Evolutionary conservation across 805 yeast genomes (phyloP), one percentile per base, ranked within the genome.

Genomic region (Starmerella stigmatis): DNA sequence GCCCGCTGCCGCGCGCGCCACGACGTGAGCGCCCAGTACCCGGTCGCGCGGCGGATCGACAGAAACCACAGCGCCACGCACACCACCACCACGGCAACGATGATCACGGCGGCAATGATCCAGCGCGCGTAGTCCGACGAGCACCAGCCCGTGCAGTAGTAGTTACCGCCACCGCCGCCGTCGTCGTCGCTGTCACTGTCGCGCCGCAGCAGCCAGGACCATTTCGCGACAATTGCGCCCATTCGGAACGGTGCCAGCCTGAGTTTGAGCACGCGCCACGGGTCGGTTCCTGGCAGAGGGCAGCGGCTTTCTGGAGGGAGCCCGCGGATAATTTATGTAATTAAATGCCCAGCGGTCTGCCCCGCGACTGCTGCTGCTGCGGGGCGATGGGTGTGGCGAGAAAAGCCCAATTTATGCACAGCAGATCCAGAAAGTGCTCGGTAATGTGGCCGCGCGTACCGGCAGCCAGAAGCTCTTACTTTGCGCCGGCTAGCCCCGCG

Each of bases 31-130:
- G 27, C 46, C 46, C 46, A 43, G 20, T 13, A 13, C 19, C 45
- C 45, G 13, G 45, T 34, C 8, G 32, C 35, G n/a, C 35, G 40
- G 12, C 33, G 32, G n/a, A 42, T 21, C 17, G 41, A 25, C 12
- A 23, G 11, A 12, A 20, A n/a, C 39, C 39, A 34, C 8, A 27
- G 6, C 4, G 27, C 10, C 13, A 33, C 8, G 17, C 37, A 3
- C 19, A 33, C 11, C 13, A 20, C 13, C 3, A 42, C 26, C 3
- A 28, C 28, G 11, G 11, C 22, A 4, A 15, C 32, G 12, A 43
- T 35, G 34, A 35, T 22, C 25, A 43, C 15, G n/a, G 26, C 31
- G 29, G 46, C 46, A 13, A 43, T 25, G 30, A 43, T 29, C 46
- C 46, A 43, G 34, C 46, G 46, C 19, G 31, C 25, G 36, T 29